These are phyloP conservation scores for Rhododendron henanense DNA, from an alignment of 148 eudicot genomes.

Conservation along the genomic window DNA sequence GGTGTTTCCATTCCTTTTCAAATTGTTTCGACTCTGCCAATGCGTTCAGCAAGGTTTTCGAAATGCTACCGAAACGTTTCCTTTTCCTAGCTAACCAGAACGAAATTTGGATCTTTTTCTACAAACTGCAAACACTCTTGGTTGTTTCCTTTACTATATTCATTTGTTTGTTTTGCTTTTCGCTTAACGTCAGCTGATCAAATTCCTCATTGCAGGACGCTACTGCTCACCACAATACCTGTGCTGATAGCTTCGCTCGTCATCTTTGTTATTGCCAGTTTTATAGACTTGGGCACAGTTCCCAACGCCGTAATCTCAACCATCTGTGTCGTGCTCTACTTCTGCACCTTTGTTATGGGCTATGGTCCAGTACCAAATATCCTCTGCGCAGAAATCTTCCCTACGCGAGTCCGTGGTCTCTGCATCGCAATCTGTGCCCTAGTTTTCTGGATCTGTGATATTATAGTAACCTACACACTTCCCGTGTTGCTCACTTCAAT, in stretches of 20 bases:
- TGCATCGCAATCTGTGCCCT: constrained; percentile 88
- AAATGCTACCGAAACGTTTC: not conserved
- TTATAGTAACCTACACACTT: constrained; percentile 73
- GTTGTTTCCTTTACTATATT: not conserved
- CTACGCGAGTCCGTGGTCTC: constrained; percentile 89
- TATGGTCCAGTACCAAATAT: constrained; percentile 94
- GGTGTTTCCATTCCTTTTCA: not conserved
- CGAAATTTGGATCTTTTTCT: not conserved
- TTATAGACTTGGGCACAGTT: constrained; percentile 38
- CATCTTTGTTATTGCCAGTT: constrained; percentile 43
- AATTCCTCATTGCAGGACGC: constrained; percentile 43
- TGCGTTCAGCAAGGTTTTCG: not conserved
- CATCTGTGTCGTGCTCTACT: constrained; percentile 66
- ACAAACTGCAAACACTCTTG: not conserved
- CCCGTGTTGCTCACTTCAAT: constrained; percentile 69
- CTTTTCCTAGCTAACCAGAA: not conserved
- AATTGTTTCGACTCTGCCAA: not conserved
- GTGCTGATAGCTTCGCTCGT: constrained; percentile 54
- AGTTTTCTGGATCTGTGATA: constrained; percentile 65
- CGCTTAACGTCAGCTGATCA: not conserved
- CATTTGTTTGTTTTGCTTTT: not conserved
- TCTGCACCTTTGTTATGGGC: constrained; percentile 77
- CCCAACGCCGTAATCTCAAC: constrained; percentile 67
- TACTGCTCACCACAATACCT: constrained; percentile 70
- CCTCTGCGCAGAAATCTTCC: constrained; percentile 88